These are phyloP conservation scores for Talinum fruticosum DNA, from an alignment of 148 eudicot genomes.

Conservation along the genomic window DNA sequence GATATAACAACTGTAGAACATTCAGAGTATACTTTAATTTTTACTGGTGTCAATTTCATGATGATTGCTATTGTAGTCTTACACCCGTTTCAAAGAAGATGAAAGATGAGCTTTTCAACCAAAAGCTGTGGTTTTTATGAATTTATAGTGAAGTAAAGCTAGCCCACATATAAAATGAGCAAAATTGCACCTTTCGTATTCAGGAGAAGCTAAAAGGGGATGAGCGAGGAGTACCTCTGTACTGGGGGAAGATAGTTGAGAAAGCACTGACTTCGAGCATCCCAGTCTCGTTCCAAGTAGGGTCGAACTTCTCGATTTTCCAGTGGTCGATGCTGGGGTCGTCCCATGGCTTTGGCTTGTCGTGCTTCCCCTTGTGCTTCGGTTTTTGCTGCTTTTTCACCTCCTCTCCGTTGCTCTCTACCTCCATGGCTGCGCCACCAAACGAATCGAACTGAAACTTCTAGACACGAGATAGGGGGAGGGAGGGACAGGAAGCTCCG, in stretches of 20 bases:
- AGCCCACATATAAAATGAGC: no score
- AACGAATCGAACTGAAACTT: not conserved
- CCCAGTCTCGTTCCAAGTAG: constrained; percentile 70
- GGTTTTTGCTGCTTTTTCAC: constrained; percentile 17
- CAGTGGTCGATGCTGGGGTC: constrained; percentile 70
- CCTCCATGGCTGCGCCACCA: not conserved
- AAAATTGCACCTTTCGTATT: no score
- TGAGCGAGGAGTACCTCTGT: constrained; percentile 48
- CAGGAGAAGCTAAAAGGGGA: not conserved
- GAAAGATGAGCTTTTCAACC: no score
- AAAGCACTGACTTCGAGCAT: constrained; percentile 74
- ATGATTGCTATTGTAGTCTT: no score
- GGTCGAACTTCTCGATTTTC: constrained; percentile 84
- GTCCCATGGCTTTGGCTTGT: constrained; percentile 93
- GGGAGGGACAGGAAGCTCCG: not conserved
- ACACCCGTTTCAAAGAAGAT: no score
- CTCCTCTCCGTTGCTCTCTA: constrained; percentile 16
- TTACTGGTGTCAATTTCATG: no score
- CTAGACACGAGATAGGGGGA: not conserved
- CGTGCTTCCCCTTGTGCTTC: constrained; percentile 86
- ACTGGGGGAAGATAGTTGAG: constrained; percentile 89
- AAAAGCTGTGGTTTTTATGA: no score
- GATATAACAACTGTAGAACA: no score
- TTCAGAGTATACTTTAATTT: no score
- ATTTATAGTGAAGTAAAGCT: no score